Base-by-base conservation (phyloP, 306 rosid species). In the Cucurbita moschata region DNA sequence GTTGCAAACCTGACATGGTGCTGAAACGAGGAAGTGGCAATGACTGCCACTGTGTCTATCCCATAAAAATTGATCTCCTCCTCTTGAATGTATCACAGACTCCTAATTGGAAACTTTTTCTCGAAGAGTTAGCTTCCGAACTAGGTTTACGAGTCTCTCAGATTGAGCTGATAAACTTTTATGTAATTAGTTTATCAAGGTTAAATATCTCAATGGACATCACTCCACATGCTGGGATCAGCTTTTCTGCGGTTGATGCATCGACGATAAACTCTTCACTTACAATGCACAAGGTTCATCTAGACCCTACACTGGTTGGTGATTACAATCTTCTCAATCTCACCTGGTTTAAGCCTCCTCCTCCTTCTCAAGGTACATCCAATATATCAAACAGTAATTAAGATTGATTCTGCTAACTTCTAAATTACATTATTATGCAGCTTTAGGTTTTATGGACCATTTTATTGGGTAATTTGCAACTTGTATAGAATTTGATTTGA, bases 131-230 rank as follows among this genome's bases (percentile, higher is more conserved):
- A 76, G 96, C 99, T 69, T 26, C 81, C 13, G 88, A 87, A 75
- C 90, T 94, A 79, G 86, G 75, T 82, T 75, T 94, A 81, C 66
- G 54, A 38, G 81, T 70, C 80, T 74, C 91, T 39, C 96, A 94
- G 84, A 86, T 91, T 75, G 90, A 89, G 72, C 79, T 91, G 82
- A 87, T 89, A 46, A 88, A 91, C 79, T 94, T 94, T 79, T 91
- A 94, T 72, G 79, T 89, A 65, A 82, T 86, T 75, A 77, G 81
- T 78, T 70, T 84, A 59, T 85, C 90, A 11, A 83, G 82, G 11
- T 80, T 84, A 81, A 91, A 94, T 85, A 87, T 94, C 74, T 91
- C 99, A 5, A 94, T 94, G 97, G 86, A 94, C 78, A 86, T 94
- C 57, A 88, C 92, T 78, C 97, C 97, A 10, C 76, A 37, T 66